Percentiles rank a stretch among this genome's conserved stretches.
Evolutionary conservation across 306 rosid genomes (phyloP).

Genomic region (Rosa lucieae): DNA sequence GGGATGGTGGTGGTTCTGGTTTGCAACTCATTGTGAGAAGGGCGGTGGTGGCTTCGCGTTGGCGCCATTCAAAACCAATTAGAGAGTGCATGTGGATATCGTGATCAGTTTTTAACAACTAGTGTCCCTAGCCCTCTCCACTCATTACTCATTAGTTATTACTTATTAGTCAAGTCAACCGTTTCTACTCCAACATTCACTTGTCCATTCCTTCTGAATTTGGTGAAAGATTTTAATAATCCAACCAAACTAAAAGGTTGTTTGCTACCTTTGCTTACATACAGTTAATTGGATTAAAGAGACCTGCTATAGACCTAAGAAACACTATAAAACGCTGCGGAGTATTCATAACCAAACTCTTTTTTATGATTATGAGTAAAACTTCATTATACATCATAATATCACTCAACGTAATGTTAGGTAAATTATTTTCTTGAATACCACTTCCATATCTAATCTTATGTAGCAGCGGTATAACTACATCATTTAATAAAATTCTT

Average conservation of each 20-base stretch:
- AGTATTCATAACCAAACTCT: too few relatives aligned
- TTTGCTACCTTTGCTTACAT: background rate
- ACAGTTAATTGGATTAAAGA: background rate
- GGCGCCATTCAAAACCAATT: background rate
- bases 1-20: slow-evolving; percentile 20
- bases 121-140: background rate
- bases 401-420: too few relatives aligned
- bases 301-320: background rate
- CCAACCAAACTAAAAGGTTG: background rate
- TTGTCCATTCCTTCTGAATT: background rate
- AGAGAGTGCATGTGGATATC: slow-evolving; percentile 10
- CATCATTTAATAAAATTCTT: too few relatives aligned
- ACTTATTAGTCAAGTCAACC: background rate
- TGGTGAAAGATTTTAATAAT: background rate
- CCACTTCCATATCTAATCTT: too few relatives aligned
- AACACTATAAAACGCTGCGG: background rate
- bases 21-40: background rate
- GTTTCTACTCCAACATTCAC: background rate
- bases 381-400: too few relatives aligned
- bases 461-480: too few relatives aligned
- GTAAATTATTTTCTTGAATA: too few relatives aligned
- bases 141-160: background rate
- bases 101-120: slow-evolving; percentile 21
- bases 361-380: too few relatives aligned
- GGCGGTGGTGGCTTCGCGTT: slow-evolving; percentile 18